phyloP scores from a whole-genome alignment of 192 early-diverging fungal species.

The Coemansia sp. region DNA sequence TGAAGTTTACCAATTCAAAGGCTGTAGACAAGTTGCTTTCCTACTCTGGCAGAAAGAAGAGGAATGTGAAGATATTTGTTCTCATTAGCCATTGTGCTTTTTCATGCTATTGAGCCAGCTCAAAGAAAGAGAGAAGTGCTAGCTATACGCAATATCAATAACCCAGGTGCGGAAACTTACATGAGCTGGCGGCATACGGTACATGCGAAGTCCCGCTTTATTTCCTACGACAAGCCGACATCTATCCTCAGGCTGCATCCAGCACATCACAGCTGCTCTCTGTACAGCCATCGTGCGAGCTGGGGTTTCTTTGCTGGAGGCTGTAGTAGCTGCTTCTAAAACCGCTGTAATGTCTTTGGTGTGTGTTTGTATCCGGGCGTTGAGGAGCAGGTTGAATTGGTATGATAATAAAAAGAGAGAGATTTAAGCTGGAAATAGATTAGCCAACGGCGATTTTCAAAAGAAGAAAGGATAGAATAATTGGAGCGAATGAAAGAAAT shows the following conservation, averaged over 20 bases:
- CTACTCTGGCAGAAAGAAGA: neutral
- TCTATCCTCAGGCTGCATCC: slow-evolving; percentile 41
- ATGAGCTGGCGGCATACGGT: slow-evolving; percentile 19
- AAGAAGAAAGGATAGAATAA: no score
- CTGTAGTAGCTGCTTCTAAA: neutral
- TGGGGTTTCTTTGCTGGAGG: neutral
- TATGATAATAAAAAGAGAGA: neutral
- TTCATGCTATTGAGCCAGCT: neutral
- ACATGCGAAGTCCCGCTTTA: slow-evolving; percentile 34
- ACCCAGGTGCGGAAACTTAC: slow-evolving; percentile 9
- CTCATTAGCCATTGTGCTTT: neutral
- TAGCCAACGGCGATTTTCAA: neutral
- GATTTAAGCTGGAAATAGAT: neutral
- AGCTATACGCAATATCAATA: neutral
- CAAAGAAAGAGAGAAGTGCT: neutral
- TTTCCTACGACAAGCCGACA: slow-evolving; percentile 32
- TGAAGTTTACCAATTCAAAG: slow-evolving; percentile 26
- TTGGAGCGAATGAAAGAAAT: no score
- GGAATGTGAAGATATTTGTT: neutral
- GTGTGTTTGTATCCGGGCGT: neutral
- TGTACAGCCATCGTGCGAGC: neutral
- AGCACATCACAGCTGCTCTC: slow-evolving; percentile 31
- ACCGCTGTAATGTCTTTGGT: neutral
- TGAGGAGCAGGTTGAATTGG: neutral
- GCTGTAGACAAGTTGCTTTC: neutral